Percentiles rank a stretch among this genome's conserved stretches.
Evolutionary conservation across 148 eudicot species (phyloP).

Genomic region (Vaccinium myrtillus): DNA sequence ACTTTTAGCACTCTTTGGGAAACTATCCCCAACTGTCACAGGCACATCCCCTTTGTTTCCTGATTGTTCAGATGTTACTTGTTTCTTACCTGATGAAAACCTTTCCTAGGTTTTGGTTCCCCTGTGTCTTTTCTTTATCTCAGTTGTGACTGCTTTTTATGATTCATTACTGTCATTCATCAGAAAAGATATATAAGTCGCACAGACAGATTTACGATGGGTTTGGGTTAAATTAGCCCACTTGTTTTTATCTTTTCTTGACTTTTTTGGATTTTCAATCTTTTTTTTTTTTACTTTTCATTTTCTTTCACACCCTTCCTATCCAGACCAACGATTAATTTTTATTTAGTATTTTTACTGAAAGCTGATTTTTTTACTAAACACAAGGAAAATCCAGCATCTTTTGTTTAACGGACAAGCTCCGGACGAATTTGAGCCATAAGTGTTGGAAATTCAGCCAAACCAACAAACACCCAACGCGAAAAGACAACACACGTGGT

Average conservation of each 20-base stretch:
- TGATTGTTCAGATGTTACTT: not conserved
- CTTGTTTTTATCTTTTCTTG: not conserved
- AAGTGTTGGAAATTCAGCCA: too few species aligned
- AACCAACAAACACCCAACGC: too few species aligned
- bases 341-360: not conserved
- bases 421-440: not conserved
- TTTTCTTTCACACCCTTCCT: too few species aligned
- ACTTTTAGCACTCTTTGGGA: too few species aligned
- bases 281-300: not conserved
- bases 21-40: constrained; percentile 15
- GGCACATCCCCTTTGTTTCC: not conserved
- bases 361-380: not conserved
- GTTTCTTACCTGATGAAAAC: not conserved
- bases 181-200: not conserved
- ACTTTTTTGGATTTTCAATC: not conserved
- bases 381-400: not conserved
- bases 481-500: too few species aligned
- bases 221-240: not conserved
- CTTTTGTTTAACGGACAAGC: not conserved
- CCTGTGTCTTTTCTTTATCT: constrained; percentile 24
- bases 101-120: not conserved
- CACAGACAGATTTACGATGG: not conserved
- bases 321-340: not conserved
- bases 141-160: not conserved
- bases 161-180: not conserved